These are phyloP conservation scores for Cordyceps fumosorosea DNA, from an alignment of 2,329 filamentous ascomycete genomes.

Conservation along the genomic window DNA sequence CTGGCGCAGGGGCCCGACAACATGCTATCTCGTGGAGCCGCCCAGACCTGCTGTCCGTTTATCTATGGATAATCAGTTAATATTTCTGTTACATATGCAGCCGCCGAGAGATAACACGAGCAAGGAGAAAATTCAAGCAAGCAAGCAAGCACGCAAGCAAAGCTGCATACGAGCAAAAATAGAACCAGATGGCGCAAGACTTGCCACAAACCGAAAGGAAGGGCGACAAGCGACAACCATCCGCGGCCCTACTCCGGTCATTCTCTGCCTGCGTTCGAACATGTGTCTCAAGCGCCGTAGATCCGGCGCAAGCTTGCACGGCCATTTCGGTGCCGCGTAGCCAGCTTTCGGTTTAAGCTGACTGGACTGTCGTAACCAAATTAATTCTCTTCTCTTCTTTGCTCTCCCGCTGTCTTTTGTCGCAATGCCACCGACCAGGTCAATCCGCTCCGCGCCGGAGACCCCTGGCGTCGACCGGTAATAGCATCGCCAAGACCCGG, in stretches of 20 bases:
- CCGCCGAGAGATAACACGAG: not conserved
- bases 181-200: not conserved
- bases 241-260: slow-evolving; percentile 13
- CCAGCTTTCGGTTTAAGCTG: not conserved
- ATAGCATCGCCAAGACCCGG: not conserved
- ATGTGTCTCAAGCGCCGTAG: slow-evolving; percentile 12
- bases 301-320: not conserved
- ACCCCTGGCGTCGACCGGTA: not conserved
- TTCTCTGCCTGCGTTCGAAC: slow-evolving; percentile 12
- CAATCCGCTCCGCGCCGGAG: not conserved
- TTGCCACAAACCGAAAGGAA: not conserved
- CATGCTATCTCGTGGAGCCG: slow-evolving; percentile 4
- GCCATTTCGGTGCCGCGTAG: not conserved
- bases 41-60: not conserved
- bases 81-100: not conserved
- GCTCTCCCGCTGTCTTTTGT: not conserved
- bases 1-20: slow-evolving; percentile 2
- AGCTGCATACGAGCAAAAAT: not conserved
- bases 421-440: not conserved
- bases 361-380: not conserved
- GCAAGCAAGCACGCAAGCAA: not conserved
- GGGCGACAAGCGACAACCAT: not conserved
- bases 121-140: not conserved
- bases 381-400: not conserved
- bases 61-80: not conserved